A percentile compares a stretch with the other conserved stretches of the same genome.
phyloP scores from a whole-genome alignment of 805 yeast genomes.

The Barnettozyma californica region DNA sequence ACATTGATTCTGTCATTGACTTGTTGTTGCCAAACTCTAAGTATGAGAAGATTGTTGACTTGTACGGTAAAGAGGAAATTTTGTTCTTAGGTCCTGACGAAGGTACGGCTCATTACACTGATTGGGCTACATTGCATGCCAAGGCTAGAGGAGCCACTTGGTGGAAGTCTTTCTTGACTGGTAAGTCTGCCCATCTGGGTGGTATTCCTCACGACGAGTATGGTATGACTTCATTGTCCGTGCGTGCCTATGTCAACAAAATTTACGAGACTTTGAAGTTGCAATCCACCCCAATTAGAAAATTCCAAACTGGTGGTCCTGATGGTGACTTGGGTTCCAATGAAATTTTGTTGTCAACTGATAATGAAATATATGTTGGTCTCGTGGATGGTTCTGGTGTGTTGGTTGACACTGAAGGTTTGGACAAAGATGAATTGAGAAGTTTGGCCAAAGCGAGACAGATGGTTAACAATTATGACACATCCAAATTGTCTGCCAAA shows the following conservation, averaged over 20 bases:
- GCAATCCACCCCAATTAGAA: constrained; percentile 52
- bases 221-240: constrained; percentile 96
- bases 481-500: constrained; percentile 54
- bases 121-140: constrained; percentile 97
- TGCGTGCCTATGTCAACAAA: constrained; percentile 84
- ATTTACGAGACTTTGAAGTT: constrained; percentile 75
- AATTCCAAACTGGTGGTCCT: constrained; percentile 98
- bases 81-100: constrained; percentile 99
- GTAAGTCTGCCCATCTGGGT: constrained; percentile 86
- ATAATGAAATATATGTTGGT: constrained; percentile 76
- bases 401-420: constrained; percentile 84
- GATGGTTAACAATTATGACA: constrained; percentile 69
- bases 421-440: constrained; percentile 71
- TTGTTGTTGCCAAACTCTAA: constrained; percentile 70
- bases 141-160: constrained; percentile 87
- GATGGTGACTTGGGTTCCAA: constrained; percentile 97
- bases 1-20: constrained; percentile 87
- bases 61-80: constrained; percentile 80
- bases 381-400: constrained; percentile 96
- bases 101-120: constrained; percentile 91
- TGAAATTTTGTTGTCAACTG: constrained; percentile 79
- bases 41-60: constrained; percentile 83
- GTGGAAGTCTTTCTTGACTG: constrained; percentile 99
- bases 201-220: constrained; percentile 98
- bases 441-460: constrained; percentile 74